Evolutionary conservation across 192 early-diverging fungal species (phyloP).

Genomic region (Pecoramyces ruminantium): DNA sequence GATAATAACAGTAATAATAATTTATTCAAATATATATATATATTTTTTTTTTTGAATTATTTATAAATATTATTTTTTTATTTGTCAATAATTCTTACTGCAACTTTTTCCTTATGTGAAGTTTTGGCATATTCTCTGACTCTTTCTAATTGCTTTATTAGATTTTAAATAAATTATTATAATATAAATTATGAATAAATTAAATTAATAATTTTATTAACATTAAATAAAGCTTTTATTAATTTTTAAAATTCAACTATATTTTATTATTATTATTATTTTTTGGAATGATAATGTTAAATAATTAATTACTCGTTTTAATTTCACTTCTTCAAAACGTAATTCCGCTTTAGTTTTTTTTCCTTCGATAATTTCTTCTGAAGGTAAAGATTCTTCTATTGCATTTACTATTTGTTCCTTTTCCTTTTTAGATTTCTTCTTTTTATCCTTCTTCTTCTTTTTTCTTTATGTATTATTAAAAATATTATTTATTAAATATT

Average conservation of each 20-base stretch:
- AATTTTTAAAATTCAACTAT: too few species aligned
- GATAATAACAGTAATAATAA: too few species aligned
- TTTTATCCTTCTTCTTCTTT: neutral
- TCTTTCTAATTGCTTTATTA: neutral
- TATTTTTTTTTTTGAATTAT: too few species aligned
- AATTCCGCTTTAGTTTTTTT: neutral
- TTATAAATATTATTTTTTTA: too few species aligned
- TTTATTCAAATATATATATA: too few species aligned
- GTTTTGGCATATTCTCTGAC: neutral
- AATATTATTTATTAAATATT: too few species aligned
- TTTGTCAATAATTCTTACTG: neutral
- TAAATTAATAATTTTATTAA: too few species aligned
- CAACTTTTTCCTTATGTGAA: neutral
- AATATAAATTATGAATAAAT: too few species aligned
- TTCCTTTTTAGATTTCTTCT: neutral
- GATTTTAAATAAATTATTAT: too few species aligned
- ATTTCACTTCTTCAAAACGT: neutral
- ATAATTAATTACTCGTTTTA: neutral
- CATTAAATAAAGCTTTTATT: too few species aligned
- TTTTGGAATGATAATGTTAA: too few species aligned
- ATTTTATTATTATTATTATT: too few species aligned
- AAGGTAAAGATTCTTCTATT: neutral
- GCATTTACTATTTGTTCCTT: neutral
- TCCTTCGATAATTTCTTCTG: neutral
- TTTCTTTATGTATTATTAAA: neutral